Base-by-base conservation (phyloP, 495 filamentous ascomycete genomes). In the Penicillium lagena region DNA sequence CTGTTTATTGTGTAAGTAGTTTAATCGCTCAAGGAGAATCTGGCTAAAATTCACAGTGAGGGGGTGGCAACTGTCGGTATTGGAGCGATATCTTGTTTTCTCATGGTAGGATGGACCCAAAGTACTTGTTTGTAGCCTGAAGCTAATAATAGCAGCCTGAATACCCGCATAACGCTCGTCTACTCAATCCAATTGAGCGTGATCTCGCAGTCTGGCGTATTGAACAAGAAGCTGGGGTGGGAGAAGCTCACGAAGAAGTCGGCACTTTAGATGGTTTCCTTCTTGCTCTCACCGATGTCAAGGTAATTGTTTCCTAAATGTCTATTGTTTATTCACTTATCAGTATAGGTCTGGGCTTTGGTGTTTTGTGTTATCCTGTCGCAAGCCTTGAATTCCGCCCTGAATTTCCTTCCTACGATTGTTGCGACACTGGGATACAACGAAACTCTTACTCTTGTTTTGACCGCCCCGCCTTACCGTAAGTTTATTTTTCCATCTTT, bases 401-500 rank as follows among this genome's bases (percentile, higher is more conserved):
- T 52, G 12, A 89, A 90, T 58, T 90, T 90, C 72, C 89, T 90
- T 63, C 87, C 87, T 1, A 82, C 83, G 15, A 81, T 90, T 9
- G 85, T 90, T 10, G 71, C 67, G 29, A 88, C 85, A 0, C 67
- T 93, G 6, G 75, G 77, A 4, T 86, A 81, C 50, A 64, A 58
- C 47, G 72, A 75, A 13, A 79, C 86, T 33, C 53, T 72, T 27
- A 81, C 86, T 2, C 30, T 57, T 15, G 46, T 57, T 40, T 27
- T 57, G 12, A 66, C 54, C 4, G 54, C 47, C 12, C 54, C 54
- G 2, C 54, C 54, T 4, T 57, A 57, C 29, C 37, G n/a, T 9
- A 6, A 45, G 44, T 37, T 41, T 37, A 7, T 50, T 50, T 41
- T 42, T 15, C 15, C 45, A 12, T 9, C n/a, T 12, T 7, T 41